Evolutionary conservation across 2,329 filamentous ascomycete genomes (phyloP).

Genomic region (Colletotrichum lindemuthianum): DNA sequence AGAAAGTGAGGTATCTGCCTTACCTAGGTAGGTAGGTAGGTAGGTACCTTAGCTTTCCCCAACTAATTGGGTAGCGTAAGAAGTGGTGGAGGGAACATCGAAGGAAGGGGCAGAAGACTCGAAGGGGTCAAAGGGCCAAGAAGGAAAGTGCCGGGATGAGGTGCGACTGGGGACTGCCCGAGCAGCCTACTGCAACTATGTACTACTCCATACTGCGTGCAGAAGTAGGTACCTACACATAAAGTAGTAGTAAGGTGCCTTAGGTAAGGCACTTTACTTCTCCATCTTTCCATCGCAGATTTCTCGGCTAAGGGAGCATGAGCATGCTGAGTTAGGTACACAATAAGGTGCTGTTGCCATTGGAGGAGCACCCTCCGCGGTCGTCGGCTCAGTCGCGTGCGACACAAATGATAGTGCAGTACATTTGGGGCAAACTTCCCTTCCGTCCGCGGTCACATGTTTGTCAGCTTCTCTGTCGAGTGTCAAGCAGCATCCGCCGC

Average conservation of each 20-base stretch:
- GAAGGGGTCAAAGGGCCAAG: not conserved
- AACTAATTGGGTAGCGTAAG: no score
- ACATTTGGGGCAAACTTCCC: constrained; percentile 14
- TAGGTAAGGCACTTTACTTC: no score
- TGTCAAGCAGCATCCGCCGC: no score
- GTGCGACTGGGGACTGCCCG: constrained; percentile 20
- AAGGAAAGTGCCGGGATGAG: constrained; percentile 20
- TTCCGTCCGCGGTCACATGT: constrained; percentile 29
- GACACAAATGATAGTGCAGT: constrained; percentile 25
- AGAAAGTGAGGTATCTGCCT: not conserved
- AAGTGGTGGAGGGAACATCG: constrained; percentile 7
- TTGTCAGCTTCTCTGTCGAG: not conserved
- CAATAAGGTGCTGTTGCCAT: constrained; percentile 5
- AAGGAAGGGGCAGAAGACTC: not conserved
- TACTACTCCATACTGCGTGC: no score
- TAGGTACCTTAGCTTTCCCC: no score
- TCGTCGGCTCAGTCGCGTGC: constrained; percentile 24
- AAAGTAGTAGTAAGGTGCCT: no score
- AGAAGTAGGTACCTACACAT: no score
- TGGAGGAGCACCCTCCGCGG: constrained; percentile 24
- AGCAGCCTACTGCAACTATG: constrained; percentile 14
- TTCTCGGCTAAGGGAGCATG: constrained; percentile 26
- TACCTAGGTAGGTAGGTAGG: not conserved
- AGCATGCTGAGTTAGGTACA: not conserved
- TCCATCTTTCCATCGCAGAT: constrained; percentile 2